Base-by-base conservation (phyloP, 176 grass and related monocot species). In the Melocanna baccifera region DNA sequence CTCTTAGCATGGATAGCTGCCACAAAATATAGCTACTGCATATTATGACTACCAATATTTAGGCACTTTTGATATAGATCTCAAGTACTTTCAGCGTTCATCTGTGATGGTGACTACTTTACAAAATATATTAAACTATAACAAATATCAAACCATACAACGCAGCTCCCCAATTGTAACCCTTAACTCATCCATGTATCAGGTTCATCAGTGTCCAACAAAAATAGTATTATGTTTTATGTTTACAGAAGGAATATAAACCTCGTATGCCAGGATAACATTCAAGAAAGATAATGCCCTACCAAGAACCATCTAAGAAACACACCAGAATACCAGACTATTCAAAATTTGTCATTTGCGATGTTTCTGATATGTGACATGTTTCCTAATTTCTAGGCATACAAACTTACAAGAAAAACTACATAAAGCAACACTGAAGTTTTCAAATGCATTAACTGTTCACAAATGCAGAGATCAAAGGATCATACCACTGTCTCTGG, bases 401-500 rank as follows among this genome's bases (percentile, higher is more conserved):
- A 53, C 12, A 78, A 15, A 63, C 2, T 61, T 71, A 20, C 7
- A 25, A 30, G 34, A 45, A 68, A 23, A 84, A 78, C 12, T 64
- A 48, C 37, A 79, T 69, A 62, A 69, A 77, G 23, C 9, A 84
- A 55, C 6, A 71, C 1, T 62, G 3, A 26, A 79, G 36, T 79
- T 30, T 77, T 36, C 23, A 67, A 50, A 66, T 73, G 73, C 58
- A 51, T 14, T 29, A 64, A 51, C 3, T 55, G 43, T 47, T 45
- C 16, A 81, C 18, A 67, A 52, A 55, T 55, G 0, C 53, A 77
- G 52, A 62, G 67, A 79, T 83, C 47, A 83, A 84, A 30, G 11
- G 16, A 80, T 18, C 85, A 77, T 94, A 94, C 92, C 90, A 83
- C 79, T 81, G 43, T 61, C 77, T 97, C 94, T 8, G 76, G 83